Conservation (phyloP, 371 early-diverging fungal genomes). For the Mucor velutinosus region DNA sequence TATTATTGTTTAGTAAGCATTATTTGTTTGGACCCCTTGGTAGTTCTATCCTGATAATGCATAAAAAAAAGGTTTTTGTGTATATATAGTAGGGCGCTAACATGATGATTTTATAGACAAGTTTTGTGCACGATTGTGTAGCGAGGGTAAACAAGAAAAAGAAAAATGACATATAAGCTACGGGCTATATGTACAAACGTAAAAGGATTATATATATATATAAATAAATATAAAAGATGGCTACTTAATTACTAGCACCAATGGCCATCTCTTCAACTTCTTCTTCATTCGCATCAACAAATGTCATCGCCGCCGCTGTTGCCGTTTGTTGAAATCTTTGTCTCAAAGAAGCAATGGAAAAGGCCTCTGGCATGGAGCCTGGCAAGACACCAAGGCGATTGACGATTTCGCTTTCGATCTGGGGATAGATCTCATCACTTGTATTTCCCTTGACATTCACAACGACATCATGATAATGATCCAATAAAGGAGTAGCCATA, state of each 20-base stretch:
- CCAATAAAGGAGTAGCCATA: slow-evolving; percentile 78
- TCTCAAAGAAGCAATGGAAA: slow-evolving; percentile 11
- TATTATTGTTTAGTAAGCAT: not conserved
- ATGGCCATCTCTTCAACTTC: slow-evolving; percentile 10
- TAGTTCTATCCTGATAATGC: not conserved
- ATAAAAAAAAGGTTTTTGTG: not conserved
- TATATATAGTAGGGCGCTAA: not conserved
- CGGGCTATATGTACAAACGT: not conserved
- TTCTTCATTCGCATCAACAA: not conserved
- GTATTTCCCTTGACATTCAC: slow-evolving; percentile 74
- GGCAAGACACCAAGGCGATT: slow-evolving; percentile 47
- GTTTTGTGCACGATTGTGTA: not conserved
- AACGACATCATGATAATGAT: slow-evolving; percentile 77
- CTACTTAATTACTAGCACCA: slow-evolving; percentile 10
- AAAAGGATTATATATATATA: not conserved
- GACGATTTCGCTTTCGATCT: slow-evolving; percentile 63
- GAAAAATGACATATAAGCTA: not conserved
- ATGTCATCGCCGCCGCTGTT: not conserved
- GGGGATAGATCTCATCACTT: slow-evolving; percentile 90
- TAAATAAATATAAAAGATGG: not conserved
- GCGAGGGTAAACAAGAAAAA: not conserved
- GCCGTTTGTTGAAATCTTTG: slow-evolving; percentile 5
- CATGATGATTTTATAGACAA: not conserved
- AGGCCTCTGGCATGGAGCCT: slow-evolving; percentile 15
- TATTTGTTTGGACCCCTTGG: not conserved